Evolutionary conservation across 805 yeast genomes (phyloP).

Genomic region (Zygotorulaspora danielsina): DNA sequence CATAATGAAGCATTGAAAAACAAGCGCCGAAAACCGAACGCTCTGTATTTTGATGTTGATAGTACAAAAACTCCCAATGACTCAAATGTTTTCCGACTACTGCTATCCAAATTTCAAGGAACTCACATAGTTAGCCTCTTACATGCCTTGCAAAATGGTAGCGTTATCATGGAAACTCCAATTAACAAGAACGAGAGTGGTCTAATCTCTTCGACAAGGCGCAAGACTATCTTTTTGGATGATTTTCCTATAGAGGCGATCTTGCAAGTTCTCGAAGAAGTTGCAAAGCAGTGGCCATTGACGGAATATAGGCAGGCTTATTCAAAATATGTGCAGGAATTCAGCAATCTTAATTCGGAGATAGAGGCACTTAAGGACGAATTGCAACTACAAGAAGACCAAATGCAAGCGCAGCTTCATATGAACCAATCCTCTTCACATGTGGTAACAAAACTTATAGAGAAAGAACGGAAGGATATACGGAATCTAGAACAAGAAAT

Average conservation of each 20-base stretch:
- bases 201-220: slow-evolving; percentile 16
- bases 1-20: slow-evolving; percentile 23
- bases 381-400: slow-evolving; percentile 26
- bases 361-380: slow-evolving; percentile 33
- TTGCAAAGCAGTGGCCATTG: slow-evolving; percentile 37
- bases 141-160: slow-evolving; percentile 39
- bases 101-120: slow-evolving; percentile 34
- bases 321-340: slow-evolving; percentile 43
- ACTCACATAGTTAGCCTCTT: slow-evolving; percentile 37
- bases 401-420: slow-evolving; percentile 23
- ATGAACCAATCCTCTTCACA: slow-evolving; percentile 14
- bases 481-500: slow-evolving; percentile 40
- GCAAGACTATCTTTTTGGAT: slow-evolving; percentile 38
- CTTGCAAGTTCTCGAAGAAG: slow-evolving; percentile 29
- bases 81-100: slow-evolving; percentile 32
- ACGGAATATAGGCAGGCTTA: slow-evolving; percentile 41
- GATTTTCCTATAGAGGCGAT: slow-evolving; percentile 33
- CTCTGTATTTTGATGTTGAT: slow-evolving; percentile 24
- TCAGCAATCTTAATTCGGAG: slow-evolving; percentile 39
- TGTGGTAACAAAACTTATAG: slow-evolving; percentile 40
- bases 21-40: slow-evolving; percentile 20
- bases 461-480: slow-evolving; percentile 45
- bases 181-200: slow-evolving; percentile 26
- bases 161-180: slow-evolving; percentile 39
- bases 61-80: slow-evolving; percentile 13